Evolutionary conservation across 371 early-diverging fungal genomes (phyloP).

Genomic region (Phascolomyces articulosus): DNA sequence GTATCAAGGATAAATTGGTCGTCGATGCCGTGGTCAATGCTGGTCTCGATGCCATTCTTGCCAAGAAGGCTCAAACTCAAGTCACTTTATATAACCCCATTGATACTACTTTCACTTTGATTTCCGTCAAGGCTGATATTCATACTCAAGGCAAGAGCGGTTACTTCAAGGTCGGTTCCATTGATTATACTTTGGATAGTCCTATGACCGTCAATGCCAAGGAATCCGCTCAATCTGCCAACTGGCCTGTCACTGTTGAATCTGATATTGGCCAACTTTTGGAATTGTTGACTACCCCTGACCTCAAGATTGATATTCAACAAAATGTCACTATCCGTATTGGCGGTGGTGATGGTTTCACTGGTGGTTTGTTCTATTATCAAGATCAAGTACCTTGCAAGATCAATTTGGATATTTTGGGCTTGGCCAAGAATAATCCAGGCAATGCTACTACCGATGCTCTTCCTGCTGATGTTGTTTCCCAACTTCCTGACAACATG

Average conservation of each 20-base stretch:
- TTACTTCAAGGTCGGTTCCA: conserved; percentile 26
- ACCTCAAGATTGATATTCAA: conserved; percentile 26
- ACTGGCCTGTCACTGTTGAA: conserved; percentile 23
- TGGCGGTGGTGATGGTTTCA: conserved; percentile 33
- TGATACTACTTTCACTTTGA: conserved; percentile 35
- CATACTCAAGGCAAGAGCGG: not conserved
- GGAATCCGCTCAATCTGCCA: conserved; percentile 20
- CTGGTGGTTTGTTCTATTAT: conserved; percentile 31
- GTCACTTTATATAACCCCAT: conserved; percentile 47
- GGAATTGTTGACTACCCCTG: conserved; percentile 10
- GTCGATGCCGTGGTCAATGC: conserved; percentile 39
- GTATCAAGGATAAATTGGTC: conserved; percentile 41
- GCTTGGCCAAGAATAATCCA: not conserved
- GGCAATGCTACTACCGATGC: conserved; percentile 33
- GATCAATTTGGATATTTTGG: conserved; percentile 5
- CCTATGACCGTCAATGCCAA: conserved; percentile 29
- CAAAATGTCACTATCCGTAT: conserved; percentile 41
- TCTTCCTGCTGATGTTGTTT: conserved; percentile 32
- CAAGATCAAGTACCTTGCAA: conserved; percentile 24
- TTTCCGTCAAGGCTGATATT: conserved; percentile 28
- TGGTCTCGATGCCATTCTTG: conserved; percentile 17
- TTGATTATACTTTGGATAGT: conserved; percentile 20
- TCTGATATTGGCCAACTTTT: conserved; percentile 16
- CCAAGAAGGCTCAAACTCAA: conserved; percentile 24
- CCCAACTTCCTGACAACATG: conserved; percentile 34